Evolutionary conservation across 352 stramenopile genomes (phyloP).

Genomic region (Phytophthora pinifolia): DNA sequence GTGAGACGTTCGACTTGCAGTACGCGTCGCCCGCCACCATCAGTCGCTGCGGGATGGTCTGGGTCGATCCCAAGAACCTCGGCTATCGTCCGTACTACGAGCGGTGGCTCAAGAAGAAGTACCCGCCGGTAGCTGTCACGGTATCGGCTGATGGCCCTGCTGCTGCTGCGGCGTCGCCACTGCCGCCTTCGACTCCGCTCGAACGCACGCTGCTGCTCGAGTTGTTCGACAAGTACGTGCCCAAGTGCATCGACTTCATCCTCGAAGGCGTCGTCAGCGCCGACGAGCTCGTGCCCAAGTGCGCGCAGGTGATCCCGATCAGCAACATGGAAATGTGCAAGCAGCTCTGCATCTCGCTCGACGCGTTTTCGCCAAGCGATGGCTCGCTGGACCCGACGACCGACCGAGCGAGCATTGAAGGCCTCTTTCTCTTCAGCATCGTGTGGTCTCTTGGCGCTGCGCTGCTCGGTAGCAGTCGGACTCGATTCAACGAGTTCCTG

Average conservation of each 20-base stretch:
- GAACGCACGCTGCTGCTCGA: constrained; percentile 68
- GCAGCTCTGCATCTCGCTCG: constrained; percentile 92
- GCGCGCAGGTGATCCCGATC: constrained; percentile 92
- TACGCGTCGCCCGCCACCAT: constrained; percentile 96
- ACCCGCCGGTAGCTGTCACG: constrained; percentile 38
- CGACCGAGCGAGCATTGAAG: constrained; percentile 81
- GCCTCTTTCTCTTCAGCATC: constrained; percentile 92
- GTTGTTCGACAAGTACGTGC: constrained; percentile 95
- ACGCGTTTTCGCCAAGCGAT: constrained; percentile 81
- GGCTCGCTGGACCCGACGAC: constrained; percentile 42
- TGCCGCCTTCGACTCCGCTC: constrained; percentile 26
- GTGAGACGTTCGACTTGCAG: constrained; percentile 95
- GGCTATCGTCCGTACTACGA: constrained; percentile 95
- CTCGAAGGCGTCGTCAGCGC: constrained; percentile 88
- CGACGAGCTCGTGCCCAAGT: constrained; percentile 90
- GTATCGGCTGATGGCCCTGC: neutral
- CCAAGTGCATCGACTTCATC: constrained; percentile 92
- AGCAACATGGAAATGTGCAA: constrained; percentile 96
- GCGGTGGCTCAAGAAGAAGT: constrained; percentile 92
- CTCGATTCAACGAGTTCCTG: constrained; percentile 91
- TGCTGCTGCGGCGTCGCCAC: constrained; percentile 2
- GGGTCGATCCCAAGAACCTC: constrained; percentile 96
- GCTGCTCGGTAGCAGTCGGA: constrained; percentile 74
- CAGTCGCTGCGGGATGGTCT: constrained; percentile 96
- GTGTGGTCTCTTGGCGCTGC: constrained; percentile 93